Percentiles rank a stretch among this genome's conserved stretches.
Evolutionary conservation across 139 green algal genomes (phyloP).

Genomic region (Auxenochlorella pyrenoidosa): DNA sequence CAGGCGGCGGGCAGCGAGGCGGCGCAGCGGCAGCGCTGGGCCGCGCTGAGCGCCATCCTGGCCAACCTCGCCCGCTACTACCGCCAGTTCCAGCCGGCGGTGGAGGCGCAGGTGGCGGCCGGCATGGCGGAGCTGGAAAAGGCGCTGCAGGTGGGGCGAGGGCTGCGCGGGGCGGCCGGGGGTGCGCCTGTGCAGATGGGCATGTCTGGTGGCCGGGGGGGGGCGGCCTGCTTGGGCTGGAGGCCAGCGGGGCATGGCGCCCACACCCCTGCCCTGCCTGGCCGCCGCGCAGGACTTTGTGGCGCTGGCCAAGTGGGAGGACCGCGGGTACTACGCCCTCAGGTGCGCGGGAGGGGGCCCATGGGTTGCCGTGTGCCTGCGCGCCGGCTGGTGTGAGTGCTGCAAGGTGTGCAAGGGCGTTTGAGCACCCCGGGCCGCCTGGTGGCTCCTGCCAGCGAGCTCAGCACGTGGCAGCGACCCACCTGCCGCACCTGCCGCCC

Average conservation of each 20-base stretch:
- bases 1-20: not conserved
- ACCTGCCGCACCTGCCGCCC: not conserved
- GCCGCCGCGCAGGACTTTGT: conserved; percentile 93
- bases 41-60: conserved; percentile 58
- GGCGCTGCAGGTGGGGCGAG: conserved; percentile 69
- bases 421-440: too few species aligned
- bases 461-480: too few species aligned
- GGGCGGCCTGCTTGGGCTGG: not conserved
- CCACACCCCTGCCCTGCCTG: too few species aligned
- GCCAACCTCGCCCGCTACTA: conserved; percentile 89
- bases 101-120: conserved; percentile 62
- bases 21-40: not conserved
- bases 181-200: not conserved
- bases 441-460: too few species aligned
- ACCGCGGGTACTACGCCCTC: conserved; percentile 92
- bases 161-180: not conserved
- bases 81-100: conserved; percentile 73
- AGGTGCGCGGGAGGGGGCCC: conserved; percentile 52
- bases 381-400: not conserved
- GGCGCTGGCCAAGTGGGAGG: conserved; percentile 96
- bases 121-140: conserved; percentile 79
- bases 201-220: too few species aligned
- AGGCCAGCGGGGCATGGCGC: not conserved
- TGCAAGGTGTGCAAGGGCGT: too few species aligned
- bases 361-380: too few species aligned